These are phyloP conservation scores for Calamus simplicifolius DNA, from an alignment of 176 grass and related monocot species.

Conservation along the genomic window DNA sequence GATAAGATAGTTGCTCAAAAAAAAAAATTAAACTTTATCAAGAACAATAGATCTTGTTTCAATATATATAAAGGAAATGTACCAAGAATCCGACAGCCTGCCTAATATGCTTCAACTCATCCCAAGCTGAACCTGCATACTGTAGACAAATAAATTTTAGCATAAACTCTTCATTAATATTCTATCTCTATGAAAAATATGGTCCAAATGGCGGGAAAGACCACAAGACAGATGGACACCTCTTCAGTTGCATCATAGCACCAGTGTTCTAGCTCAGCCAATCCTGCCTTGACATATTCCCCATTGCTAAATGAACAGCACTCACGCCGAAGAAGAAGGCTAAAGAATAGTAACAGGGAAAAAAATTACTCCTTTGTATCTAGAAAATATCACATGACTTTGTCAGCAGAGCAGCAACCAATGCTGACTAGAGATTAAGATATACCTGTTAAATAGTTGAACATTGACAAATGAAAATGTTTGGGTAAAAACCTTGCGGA, in stretches of 20 bases:
- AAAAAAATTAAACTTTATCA: conserved; percentile 12
- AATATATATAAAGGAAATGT: conserved; percentile 11
- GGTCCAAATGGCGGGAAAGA: background rate
- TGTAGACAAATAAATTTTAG: conserved; percentile 40
- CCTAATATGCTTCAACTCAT: conserved; percentile 68
- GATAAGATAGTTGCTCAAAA: conserved; percentile 3
- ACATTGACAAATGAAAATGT: conserved; percentile 75
- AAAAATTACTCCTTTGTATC: conserved; percentile 18
- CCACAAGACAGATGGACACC: conserved; percentile 27
- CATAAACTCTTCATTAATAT: too few species aligned
- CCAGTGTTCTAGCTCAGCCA: conserved; percentile 76
- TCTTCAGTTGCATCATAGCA: conserved; percentile 65
- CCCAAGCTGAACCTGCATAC: conserved; percentile 73
- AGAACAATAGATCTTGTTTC: background rate
- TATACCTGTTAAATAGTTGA: conserved; percentile 88
- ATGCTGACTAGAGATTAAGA: conserved; percentile 8
- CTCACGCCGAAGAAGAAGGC: conserved; percentile 75
- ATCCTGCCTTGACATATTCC: conserved; percentile 82
- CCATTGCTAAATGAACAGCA: conserved; percentile 86
- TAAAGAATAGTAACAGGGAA: conserved; percentile 21
- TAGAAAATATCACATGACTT: conserved; percentile 15
- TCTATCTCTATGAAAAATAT: too few species aligned
- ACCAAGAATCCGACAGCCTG: conserved; percentile 94
- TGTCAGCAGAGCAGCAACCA: conserved; percentile 10
- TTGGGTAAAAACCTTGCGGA: conserved; percentile 73